Evolutionary conservation across 83 land plant genomes (phyloP).

Genomic region (Picea abies): DNA sequence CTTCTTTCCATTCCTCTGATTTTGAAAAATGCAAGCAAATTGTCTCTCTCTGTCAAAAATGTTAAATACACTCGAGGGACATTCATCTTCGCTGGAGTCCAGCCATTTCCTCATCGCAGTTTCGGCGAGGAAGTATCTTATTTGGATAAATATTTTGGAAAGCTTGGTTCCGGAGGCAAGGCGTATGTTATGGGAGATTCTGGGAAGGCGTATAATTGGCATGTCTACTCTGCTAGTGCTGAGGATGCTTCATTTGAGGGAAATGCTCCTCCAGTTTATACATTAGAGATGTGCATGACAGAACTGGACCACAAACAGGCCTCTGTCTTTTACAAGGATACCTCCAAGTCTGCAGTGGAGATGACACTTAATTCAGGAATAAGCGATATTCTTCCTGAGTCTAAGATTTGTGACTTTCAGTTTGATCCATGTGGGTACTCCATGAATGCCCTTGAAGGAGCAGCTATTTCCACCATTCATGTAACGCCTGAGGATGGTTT

Average conservation of each 20-base stretch:
- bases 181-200: constrained; percentile 12
- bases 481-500: constrained; percentile 59
- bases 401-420: constrained; percentile 59
- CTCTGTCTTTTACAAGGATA: constrained; percentile 20
- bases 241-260: no score
- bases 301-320: no score
- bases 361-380: constrained; percentile 24
- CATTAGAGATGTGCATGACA: no score
- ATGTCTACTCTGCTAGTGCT: no score
- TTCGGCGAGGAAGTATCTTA: constrained; percentile 44
- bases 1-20: constrained; percentile 29
- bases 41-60: constrained; percentile 39
- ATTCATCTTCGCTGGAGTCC: constrained; percentile 57
- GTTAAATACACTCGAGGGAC: constrained; percentile 57
- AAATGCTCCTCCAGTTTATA: no score
- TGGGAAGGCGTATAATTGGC: no score
- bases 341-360: constrained; percentile 26
- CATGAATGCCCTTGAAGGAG: constrained; percentile 56
- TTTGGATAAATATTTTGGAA: constrained; percentile 46
- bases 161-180: constrained; percentile 15
- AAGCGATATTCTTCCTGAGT: constrained; percentile 43
- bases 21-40: constrained; percentile 22
- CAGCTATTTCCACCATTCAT: constrained; percentile 54
- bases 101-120: constrained; percentile 24
- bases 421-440: constrained; percentile 75